These are phyloP conservation scores for Juglanconis juglandina DNA, from an alignment of 2,329 filamentous ascomycete species.

Conservation along the genomic window DNA sequence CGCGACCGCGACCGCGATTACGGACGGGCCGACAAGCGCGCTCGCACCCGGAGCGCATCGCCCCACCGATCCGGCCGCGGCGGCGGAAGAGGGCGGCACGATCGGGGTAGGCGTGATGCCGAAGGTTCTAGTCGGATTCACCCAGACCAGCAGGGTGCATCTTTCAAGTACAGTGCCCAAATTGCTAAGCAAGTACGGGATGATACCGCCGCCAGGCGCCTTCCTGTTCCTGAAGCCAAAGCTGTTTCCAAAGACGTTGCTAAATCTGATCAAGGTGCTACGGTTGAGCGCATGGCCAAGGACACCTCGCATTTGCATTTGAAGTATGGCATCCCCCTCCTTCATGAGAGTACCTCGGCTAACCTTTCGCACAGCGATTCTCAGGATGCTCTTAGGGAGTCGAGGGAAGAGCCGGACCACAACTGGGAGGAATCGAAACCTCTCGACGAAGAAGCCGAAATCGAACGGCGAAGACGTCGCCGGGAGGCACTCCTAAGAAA, in stretches of 20 bases:
- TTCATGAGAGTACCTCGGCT: background rate
- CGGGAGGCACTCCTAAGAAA: slow-evolving; percentile 84
- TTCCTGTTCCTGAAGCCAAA: slow-evolving; percentile 56
- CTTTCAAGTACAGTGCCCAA: slow-evolving; percentile 44
- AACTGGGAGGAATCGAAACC: slow-evolving; percentile 54
- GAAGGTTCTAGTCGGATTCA: slow-evolving; percentile 24
- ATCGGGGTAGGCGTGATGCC: slow-evolving; percentile 24
- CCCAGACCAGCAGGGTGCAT: slow-evolving; percentile 29
- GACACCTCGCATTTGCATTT: slow-evolving; percentile 27
- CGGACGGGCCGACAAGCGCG: slow-evolving; percentile 26
- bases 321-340: slow-evolving; percentile 30
- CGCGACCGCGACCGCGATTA: slow-evolving; percentile 38
- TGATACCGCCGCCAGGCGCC: slow-evolving; percentile 62
- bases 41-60: slow-evolving; percentile 28
- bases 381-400: background rate
- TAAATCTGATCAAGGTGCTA: slow-evolving; percentile 65
- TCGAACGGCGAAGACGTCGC: slow-evolving; percentile 79
- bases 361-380: slow-evolving; percentile 6
- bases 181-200: slow-evolving; percentile 49
- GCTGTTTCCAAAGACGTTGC: slow-evolving; percentile 58
- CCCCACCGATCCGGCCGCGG: slow-evolving; percentile 22
- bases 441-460: slow-evolving; percentile 77
- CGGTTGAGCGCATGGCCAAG: slow-evolving; percentile 39
- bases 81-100: slow-evolving; percentile 25
- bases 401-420: slow-evolving; percentile 22